These are phyloP conservation scores for Graphiopsis chlorocephala DNA, from an alignment of 2,329 filamentous ascomycete species.

Conservation along the genomic window DNA sequence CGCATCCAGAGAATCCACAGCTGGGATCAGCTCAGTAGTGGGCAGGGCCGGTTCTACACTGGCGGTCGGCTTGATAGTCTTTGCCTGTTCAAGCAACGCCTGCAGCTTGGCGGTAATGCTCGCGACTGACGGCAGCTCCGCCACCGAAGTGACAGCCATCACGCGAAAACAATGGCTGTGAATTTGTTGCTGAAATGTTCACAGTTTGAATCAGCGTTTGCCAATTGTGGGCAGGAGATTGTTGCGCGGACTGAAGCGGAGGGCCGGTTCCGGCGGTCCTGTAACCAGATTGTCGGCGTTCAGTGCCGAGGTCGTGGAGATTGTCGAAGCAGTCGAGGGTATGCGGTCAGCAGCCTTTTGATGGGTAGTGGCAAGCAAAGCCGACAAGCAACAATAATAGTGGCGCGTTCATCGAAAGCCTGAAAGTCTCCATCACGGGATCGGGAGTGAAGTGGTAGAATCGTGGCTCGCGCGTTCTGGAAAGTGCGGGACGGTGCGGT, in stretches of 20 bases:
- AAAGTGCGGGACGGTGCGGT: background rate
- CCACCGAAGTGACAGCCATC: constrained; percentile 30
- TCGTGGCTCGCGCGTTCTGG: background rate
- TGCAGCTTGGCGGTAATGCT: constrained; percentile 33
- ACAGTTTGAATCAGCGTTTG: background rate
- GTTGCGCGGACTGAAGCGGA: constrained; percentile 2
- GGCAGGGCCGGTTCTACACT: constrained; percentile 46
- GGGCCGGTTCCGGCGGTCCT: constrained; percentile 5
- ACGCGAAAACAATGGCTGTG: background rate
- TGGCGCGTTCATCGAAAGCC: background rate
- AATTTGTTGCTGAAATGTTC: background rate
- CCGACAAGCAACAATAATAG: background rate
- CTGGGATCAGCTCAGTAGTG: constrained; percentile 37
- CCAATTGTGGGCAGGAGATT: background rate
- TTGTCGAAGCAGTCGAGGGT: background rate
- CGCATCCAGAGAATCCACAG: constrained; percentile 27
- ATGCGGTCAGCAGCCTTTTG: background rate
- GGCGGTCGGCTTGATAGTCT: constrained; percentile 38
- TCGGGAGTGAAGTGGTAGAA: constrained; percentile 1
- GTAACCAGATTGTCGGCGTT: constrained; percentile 1
- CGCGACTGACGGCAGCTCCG: constrained; percentile 29
- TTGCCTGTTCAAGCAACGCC: constrained; percentile 41
- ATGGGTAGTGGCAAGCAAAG: constrained; percentile 1
- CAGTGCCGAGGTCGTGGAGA: background rate
- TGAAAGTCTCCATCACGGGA: background rate